Evolutionary conservation across 2,329 filamentous ascomycete genomes (phyloP), one percentile per base, ranked within the genome.

Genomic region (Lomentospora prolificans): DNA sequence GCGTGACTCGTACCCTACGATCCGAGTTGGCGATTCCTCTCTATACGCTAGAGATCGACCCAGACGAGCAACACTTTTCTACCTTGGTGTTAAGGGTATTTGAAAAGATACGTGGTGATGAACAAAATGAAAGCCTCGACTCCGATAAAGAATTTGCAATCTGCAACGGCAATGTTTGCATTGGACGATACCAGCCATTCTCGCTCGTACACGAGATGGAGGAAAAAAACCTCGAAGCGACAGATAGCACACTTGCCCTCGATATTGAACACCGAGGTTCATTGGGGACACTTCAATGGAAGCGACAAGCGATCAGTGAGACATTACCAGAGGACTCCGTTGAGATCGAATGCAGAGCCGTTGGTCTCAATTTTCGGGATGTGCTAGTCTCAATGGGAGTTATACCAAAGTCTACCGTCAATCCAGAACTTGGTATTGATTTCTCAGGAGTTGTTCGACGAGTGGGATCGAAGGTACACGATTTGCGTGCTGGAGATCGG

Each of bases 401-500:
- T 33, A 41, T 63, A 0, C 51, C 58, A 0, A 56, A 56, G 4
- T 31, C 56, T 4, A 19, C 41, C 5, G 70, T 8, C 25, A 7
- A 57, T 31, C 17, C 31, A 4, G 60, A 59, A 1, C 56, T 72
- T 7, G 65, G 65, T 2, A 50, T 60, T 3, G 67, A 71, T 30
- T 68, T 64, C 2, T 59, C 70, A 1, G 70, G 70, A 1, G 59
- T 66, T 12, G 66, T 72, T 1, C 58, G 63, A 0, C 66, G 62
- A 4, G 55, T 63, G 1, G 72, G 72, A 4, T 68, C 73, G 30
- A 67, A 69, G 0, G 71, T 88, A 12, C 89, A 88, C 1, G 74
- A 72, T 3, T 83, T 92, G 57, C 72, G 80, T 59, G 64, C 77
- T 4, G 89, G 90, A 56, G 89, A 95, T 71, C 84, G 87, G 61